Base-by-base conservation (phyloP, 148 eudicot species). In the Rhododendron mucronatum region DNA sequence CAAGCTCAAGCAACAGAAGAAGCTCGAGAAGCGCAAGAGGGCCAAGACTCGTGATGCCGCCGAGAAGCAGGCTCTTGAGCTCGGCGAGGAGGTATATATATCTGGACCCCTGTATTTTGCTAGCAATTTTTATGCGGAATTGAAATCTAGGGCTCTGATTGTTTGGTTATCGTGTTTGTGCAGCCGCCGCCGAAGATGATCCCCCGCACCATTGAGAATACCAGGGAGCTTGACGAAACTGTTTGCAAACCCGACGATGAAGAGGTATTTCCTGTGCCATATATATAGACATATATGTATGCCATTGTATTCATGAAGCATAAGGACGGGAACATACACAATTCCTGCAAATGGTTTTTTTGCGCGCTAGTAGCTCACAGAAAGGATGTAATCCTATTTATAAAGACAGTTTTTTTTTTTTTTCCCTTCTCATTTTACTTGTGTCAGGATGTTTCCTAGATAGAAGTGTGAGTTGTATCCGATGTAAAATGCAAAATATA, bases 161-260 rank as follows among this genome's bases (percentile, higher is more conserved):
- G 12, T 28, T 81, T 48, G 23, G 9, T 3, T 39, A 3, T 21
- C 47, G 41, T 15, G 74, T 59, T 53, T 59, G 28, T 87, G 86
- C 89, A 95, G 98, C 96, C 92, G 55, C 96, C 96, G 8, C 91
- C 95, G 2, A 95, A 87, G 91, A 88, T 78, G 81, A 85, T 92
- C 51, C 98, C 99, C 55, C 93, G 93, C 1, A 96, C 99, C 7
- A 95, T 96, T 57, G 99, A 96, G 91, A 95, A 94, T 84, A 92
- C 98, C 1, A 91, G 99, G 87, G 98, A 95, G 88, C 81, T 86
- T 1, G 99, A 96, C 87, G 99, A 96, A 87, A 96, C 99, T 39
- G 90, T 95, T 63, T 95, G 98, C 89, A 90, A 87, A 89, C 97
- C 97, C 73, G 99, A 93, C 82, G 99, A 96, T 84, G 99, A 96